Percentiles rank a stretch among this genome's conserved stretches.
Evolutionary conservation across 768 basidiomycete species (phyloP).

Genomic region (Boletus insuetus): DNA sequence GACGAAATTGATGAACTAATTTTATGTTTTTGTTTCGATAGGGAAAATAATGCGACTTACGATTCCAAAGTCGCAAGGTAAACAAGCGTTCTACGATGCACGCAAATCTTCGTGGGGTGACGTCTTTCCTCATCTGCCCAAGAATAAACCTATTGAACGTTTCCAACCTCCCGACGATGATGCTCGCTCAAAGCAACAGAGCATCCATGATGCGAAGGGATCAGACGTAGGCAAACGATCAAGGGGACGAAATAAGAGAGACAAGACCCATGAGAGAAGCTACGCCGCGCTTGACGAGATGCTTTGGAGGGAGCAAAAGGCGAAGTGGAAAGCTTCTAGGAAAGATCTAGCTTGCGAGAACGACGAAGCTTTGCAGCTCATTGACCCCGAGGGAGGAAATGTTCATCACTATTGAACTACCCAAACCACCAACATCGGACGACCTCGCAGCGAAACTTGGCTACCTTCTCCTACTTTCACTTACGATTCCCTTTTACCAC

Average conservation of each 20-base stretch:
- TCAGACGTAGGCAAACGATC: constrained; percentile 59
- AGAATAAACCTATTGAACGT: constrained; percentile 70
- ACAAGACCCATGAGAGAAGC: constrained; percentile 22
- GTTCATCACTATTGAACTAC: constrained; percentile 6
- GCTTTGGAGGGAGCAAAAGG: constrained; percentile 39
- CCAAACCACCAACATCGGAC: background rate
- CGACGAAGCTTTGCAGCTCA: constrained; percentile 2
- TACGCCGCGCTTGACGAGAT: constrained; percentile 31
- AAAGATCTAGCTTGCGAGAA: constrained; percentile 8
- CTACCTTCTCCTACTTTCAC: background rate
- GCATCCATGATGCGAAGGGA: constrained; percentile 33
- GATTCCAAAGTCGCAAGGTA: constrained; percentile 92
- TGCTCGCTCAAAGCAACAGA: constrained; percentile 27
- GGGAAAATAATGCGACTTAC: constrained; percentile 91
- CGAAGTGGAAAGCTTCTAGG: constrained; percentile 28
- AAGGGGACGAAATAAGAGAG: constrained; percentile 25
- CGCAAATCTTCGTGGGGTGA: constrained; percentile 95
- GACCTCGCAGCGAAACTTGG: background rate
- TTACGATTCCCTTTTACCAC: background rate
- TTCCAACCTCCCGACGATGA: constrained; percentile 37
- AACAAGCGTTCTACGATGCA: constrained; percentile 92
- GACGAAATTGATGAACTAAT: constrained; percentile 3
- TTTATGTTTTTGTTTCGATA: constrained; percentile 29
- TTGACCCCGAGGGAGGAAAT: constrained; percentile 8
- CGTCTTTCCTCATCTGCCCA: constrained; percentile 86